Evolutionary conservation across 2,329 filamentous ascomycete species (phyloP), one percentile per base, ranked within the genome.

Genomic region (Trichoderma hamatum): DNA sequence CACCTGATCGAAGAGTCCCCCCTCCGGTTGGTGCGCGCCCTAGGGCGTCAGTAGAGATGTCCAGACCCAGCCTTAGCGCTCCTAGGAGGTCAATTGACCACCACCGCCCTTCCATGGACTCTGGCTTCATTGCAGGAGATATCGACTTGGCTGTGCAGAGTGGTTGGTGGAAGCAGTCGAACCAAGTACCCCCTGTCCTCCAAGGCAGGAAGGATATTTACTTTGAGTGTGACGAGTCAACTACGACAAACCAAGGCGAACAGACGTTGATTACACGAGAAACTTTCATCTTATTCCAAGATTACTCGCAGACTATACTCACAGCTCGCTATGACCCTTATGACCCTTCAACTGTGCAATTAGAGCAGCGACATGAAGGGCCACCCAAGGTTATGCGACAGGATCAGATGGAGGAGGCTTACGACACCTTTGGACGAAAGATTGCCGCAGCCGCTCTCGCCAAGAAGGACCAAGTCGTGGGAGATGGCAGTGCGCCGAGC

Each of bases 261-360:
- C 90, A 90, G 77, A 89, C 89, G 0, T 86, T 85, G 1, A 83
- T 97, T 24, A 92, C 90, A 7, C 94, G 94, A 72, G 89, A 94
- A 70, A 85, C 97, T 52, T 96, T 91, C 74, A 84, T 98, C n/a
- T 82, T 99, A 10, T 99, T 93, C 82, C 90, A 94, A 75, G 96
- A 99, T 81, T 99, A 99, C 79, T 97, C 94, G 21, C 96, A 98
- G 78, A 98, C 95, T 0, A 85, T 96, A 72, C 87, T 99, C 75
- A 93, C 90, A 0, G 92, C 90, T 21, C 89, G 86, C 62, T 98
- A 91, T 78, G 92, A 97, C 77, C 84, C 90, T 1, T 87, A 89
- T 65, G 89, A 97, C 76, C 86, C 91, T 3, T 83, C 87, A 2
- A 90, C 95, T 75, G 91, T 90, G 13, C 83, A 88, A 39, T 80